Evolutionary conservation across 768 basidiomycete genomes (phyloP), one percentile per base, ranked within the genome.

Genomic region (Termitomyces bulborhizus): DNA sequence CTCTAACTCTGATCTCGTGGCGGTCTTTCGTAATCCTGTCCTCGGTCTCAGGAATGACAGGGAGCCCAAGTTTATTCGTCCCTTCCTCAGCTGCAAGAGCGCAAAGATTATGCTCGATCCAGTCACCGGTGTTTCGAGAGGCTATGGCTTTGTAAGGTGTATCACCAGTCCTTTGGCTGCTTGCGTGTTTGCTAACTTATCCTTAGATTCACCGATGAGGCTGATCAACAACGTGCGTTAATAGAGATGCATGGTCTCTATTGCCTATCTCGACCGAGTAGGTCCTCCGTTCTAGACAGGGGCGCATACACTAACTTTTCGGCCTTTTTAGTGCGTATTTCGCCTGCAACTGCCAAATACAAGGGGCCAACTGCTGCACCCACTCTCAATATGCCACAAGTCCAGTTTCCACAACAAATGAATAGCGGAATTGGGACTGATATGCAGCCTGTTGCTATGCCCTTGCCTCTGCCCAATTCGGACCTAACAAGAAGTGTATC

Each of bases 21-120:
- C 89, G 26, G 88, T 94, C 61, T 92, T 93, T 71, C 86, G 91
- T 64, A 92, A 94, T 68, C 92, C 92, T 0, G 87, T 92, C 3
- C 80, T 92, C 13, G 90, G 90, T 42, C 78, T 93, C 51, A 81
- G 90, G 56, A 88, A 87, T 65, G 90, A 93, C 66, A 79, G 91
- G 55, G 90, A 90, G 67, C 91, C 92, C 18, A 90, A 90, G 68
- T 89, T 92, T 60, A 92, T 95, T 52, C 80, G 85, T 7, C 90
- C 92, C 2, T 97, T 96, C 72, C 71, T 83, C 37, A 94, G 91
- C 68, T 94, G 93, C 72, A 93, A 93, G 75, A 94, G 92, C 68
- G 94, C 94, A 31, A 94, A 93, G 75, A 96, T 93, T 60, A 94
- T 94, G 92, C 74, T 93, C 46, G 92, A 94, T 68, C 92, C 93